A percentile compares a stretch with the other conserved stretches of the same genome.
Conservation (phyloP, 148 eudicot species). For the Chenopodium quinoa region DNA sequence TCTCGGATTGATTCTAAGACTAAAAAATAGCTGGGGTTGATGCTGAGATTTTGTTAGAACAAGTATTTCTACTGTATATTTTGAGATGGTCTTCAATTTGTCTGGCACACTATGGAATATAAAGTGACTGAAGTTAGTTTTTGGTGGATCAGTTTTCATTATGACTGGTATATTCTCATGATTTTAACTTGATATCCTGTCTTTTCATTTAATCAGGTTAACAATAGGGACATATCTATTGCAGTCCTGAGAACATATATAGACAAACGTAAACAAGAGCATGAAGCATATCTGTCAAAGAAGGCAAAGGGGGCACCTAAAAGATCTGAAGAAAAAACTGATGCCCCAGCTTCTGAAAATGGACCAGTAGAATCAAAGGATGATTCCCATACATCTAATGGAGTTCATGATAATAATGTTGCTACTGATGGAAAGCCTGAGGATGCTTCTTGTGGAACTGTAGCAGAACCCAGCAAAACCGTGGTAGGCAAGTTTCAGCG, state of each 20-base stretch:
- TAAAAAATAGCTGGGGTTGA: not conserved
- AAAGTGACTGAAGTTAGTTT: not conserved
- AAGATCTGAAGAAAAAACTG: slow-evolving; percentile 27
- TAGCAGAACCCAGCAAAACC: slow-evolving; percentile 36
- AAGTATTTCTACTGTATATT: not conserved
- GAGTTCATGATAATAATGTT: slow-evolving; percentile 34
- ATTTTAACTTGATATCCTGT: slow-evolving; percentile 27
- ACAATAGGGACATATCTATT: slow-evolving; percentile 89
- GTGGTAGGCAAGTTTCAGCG: slow-evolving; percentile 44
- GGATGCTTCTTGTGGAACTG: slow-evolving; percentile 43
- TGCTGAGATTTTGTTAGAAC: not conserved
- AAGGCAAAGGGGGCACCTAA: slow-evolving; percentile 46
- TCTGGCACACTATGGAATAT: not conserved
- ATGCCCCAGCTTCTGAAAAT: slow-evolving; percentile 33
- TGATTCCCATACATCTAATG: slow-evolving; percentile 46
- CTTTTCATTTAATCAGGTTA: slow-evolving; percentile 52
- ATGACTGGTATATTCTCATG: not conserved
- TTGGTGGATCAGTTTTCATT: not conserved
- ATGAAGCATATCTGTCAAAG: slow-evolving; percentile 50
- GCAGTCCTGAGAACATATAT: slow-evolving; percentile 89
- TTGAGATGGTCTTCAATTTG: too few species aligned
- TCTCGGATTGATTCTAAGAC: not conserved
- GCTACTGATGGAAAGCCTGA: slow-evolving; percentile 41
- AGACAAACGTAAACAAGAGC: slow-evolving; percentile 75
- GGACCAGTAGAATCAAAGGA: slow-evolving; percentile 32